These are phyloP conservation scores for Nevesoporus exiguus DNA, from an alignment of 768 basidiomycete genomes.

Conservation along the genomic window DNA sequence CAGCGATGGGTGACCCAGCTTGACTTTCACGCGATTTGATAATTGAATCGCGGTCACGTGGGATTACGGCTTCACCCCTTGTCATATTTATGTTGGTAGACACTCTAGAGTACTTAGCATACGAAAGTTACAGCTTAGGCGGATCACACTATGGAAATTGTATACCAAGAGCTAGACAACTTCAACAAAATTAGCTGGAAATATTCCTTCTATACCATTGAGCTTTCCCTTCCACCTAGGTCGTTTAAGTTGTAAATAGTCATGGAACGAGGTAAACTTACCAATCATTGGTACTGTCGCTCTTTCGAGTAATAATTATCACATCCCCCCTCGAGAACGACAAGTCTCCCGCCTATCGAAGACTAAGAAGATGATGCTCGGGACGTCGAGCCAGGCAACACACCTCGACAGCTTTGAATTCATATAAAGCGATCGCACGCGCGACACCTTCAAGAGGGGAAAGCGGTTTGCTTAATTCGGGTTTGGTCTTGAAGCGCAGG, in stretches of 20 bases:
- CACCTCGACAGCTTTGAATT: slow-evolving; percentile 73
- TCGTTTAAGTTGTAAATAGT: neutral
- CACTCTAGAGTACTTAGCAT: neutral
- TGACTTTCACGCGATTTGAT: too few relatives aligned
- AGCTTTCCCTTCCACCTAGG: slow-evolving; percentile 77
- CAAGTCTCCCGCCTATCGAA: slow-evolving; percentile 63
- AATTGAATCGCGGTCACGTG: neutral
- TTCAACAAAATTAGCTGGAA: slow-evolving; percentile 86
- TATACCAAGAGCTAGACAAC: slow-evolving; percentile 34
- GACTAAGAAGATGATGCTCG: slow-evolving; percentile 4
- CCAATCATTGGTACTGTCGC: slow-evolving; percentile 74
- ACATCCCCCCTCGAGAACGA: slow-evolving; percentile 76
- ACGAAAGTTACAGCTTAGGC: slow-evolving; percentile 1
- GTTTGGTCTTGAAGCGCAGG: slow-evolving; percentile 44
- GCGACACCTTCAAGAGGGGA: slow-evolving; percentile 58
- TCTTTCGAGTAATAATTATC: slow-evolving; percentile 65
- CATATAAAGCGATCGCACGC: slow-evolving; percentile 70
- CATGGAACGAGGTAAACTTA: slow-evolving; percentile 28
- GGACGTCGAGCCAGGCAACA: slow-evolving; percentile 10
- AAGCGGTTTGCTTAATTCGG: slow-evolving; percentile 47
- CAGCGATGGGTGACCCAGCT: neutral
- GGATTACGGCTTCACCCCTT: too few relatives aligned
- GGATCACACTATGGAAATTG: neutral
- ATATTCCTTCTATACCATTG: slow-evolving; percentile 57
- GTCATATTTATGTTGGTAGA: too few relatives aligned